Conservation (phyloP, 2,329 filamentous ascomycete species). For the Coniella lustricola region DNA sequence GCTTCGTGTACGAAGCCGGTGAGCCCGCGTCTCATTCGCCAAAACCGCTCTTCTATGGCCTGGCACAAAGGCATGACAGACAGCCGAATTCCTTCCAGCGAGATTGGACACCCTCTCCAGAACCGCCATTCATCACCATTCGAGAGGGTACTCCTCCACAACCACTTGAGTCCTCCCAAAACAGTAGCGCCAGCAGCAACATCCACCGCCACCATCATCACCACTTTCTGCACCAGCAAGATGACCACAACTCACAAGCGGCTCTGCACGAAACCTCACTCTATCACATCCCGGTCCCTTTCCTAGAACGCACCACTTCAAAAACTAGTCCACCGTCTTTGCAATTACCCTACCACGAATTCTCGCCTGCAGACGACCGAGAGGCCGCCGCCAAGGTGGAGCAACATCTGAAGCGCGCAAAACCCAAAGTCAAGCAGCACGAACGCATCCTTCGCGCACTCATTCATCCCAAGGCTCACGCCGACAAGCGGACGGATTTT, state of each 20-base stretch:
- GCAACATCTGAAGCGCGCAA: constrained; percentile 34
- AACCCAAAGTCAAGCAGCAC: constrained; percentile 41
- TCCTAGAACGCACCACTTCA: constrained; percentile 43
- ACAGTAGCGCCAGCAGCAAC: too few relatives aligned
- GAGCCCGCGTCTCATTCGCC: constrained; percentile 3
- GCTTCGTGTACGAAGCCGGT: constrained; percentile 10
- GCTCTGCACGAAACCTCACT: neutral
- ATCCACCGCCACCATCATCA: neutral
- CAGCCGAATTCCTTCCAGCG: constrained; percentile 9
- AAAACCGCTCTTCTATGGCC: constrained; percentile 5
- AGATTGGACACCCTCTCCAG: constrained; percentile 6
- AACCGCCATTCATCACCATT: constrained; percentile 26
- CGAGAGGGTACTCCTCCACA: constrained; percentile 21
- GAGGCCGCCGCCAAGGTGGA: constrained; percentile 43
- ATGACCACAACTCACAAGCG: constrained; percentile 15
- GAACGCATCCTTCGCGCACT: constrained; percentile 52
- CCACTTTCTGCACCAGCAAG: neutral
- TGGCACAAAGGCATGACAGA: constrained; percentile 7
- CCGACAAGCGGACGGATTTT: constrained; percentile 34
- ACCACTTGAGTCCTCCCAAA: neutral
- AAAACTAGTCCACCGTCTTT: constrained; percentile 16
- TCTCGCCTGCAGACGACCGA: constrained; percentile 36
- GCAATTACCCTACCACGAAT: constrained; percentile 23
- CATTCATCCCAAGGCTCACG: constrained; percentile 39
- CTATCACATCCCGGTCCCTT: constrained; percentile 11